Conservation (phyloP, 2,329 filamentous ascomycete species). For the Aureobasidium leucospermi region DNA sequence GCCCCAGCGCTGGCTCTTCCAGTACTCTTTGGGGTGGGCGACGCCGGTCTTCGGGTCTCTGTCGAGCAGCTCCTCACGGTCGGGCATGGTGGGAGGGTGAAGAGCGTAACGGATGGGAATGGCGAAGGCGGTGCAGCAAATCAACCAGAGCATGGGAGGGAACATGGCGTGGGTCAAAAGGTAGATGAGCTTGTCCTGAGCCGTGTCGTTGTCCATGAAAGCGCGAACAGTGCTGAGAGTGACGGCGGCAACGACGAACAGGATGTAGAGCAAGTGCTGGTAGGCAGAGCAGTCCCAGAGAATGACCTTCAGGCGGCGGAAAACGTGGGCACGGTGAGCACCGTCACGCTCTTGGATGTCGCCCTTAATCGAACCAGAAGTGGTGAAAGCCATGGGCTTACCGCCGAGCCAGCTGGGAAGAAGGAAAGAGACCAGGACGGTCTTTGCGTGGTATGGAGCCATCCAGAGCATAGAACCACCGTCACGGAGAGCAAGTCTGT, state of each 20-base stretch:
- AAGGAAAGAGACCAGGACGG: conserved; percentile 32
- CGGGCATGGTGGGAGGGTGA: conserved; percentile 51
- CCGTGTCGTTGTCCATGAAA: conserved; percentile 34
- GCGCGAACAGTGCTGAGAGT: conserved; percentile 46
- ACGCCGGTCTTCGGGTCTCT: conserved; percentile 49
- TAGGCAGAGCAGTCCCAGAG: conserved; percentile 49
- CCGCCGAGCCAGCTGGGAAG: conserved; percentile 42
- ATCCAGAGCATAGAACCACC: conserved; percentile 55
- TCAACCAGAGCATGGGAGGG: conserved; percentile 52
- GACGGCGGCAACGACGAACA: conserved; percentile 46
- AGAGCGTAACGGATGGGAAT: conserved; percentile 53
- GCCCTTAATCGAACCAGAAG: conserved; percentile 51
- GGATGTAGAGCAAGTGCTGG: conserved; percentile 50
- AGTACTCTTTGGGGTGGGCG: conserved; percentile 37
- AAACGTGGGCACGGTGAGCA: conserved; percentile 35
- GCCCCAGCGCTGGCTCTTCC: conserved; percentile 14
- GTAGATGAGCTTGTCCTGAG: conserved; percentile 40
- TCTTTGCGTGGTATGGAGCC: conserved; percentile 54
- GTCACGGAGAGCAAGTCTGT: conserved; percentile 52
- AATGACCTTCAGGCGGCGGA: conserved; percentile 47
- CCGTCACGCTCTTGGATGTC: conserved; percentile 52
- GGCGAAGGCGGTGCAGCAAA: conserved; percentile 14
- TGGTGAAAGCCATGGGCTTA: conserved; percentile 51
- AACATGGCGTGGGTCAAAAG: conserved; percentile 56
- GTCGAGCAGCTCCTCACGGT: conserved; percentile 50